Evolutionary conservation across 2,329 filamentous ascomycete genomes (phyloP), one percentile per base, ranked within the genome.

Genomic region (Trichophyton schoenleinii): DNA sequence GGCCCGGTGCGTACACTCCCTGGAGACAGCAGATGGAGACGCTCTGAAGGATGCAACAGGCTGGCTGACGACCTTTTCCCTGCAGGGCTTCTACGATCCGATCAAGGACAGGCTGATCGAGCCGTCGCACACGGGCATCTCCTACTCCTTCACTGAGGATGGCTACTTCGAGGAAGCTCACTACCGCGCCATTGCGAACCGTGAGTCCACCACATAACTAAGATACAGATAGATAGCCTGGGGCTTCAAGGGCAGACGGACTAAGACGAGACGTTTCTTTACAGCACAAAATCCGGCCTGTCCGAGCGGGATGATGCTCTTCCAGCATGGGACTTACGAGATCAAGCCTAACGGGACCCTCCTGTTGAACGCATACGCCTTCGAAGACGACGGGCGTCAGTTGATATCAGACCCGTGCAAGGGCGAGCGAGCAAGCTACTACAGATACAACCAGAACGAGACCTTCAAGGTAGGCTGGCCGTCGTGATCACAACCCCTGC

Each of bases 71-170:
- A 57, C 25, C 22, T 52, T 58, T 60, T 67, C 38, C 46, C 25
- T 60, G 49, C 41, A 88, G 86, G 81, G 78, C 67, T 88, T 89
- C 73, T 89, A 87, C 68, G 81, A 89, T 72, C 83, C 85, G 3
- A 74, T 83, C 59, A 80, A 83, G 61, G 87, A 89, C 67, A 77
- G 76, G 64, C 78, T 89, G 63, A 81, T 83, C 66, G 87, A 89
- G 72, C 87, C 87, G 15, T 76, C 74, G 6, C 77, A 83, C 64
- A 82, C 86, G 0, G 87, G 87, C 25, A 87, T 88, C 65, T 88
- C 86, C 15, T 89, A 88, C 74, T 89, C 87, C 9, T 89, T 89
- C 72, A 85, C 84, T 3, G 76, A 73, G 46, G 83, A 88, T 69
- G 86, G 86, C 22, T 78, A 80, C 71, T 89, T 80, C 69, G 87